Evolutionary conservation across 345 rosid genomes (phyloP), one percentile per base, ranked within the genome.

Genomic region (Citrus mangshanensis): DNA sequence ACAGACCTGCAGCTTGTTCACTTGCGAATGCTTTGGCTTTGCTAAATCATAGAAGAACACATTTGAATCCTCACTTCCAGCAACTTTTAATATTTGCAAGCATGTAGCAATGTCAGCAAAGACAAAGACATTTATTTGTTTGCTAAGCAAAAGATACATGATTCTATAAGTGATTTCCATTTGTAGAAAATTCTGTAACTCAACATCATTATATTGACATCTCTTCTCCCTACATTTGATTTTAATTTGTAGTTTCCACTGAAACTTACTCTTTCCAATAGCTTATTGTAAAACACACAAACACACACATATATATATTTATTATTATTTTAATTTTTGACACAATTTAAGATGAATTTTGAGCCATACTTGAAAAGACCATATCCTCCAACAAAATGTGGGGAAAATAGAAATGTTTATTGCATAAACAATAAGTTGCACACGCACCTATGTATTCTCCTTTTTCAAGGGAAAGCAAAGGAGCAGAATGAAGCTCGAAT

Each of bases 41-140:
- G 98, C 94, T 72, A 94, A 83, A 84, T 96, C 97, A 27, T 96
- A 96, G 86, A 96, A 93, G 87, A 93, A 91, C 40, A 96, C 97
- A 63, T 91, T 94, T 13, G 99, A 89, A 90, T 96, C 97, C 83
- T 96, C 98, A 42, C 97, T 91, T 77, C 99, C 97, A 19, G 94
- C 89, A 84, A 96, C 98, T 96, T 81, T n/a, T n/a, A n/a, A n/a
- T 73, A 84, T 63, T 70, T 54, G 76, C 69, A 54, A 46, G 46
- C 16, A 73, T 51, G 72, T 6, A 38, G 70, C 18, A 70, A 69
- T 35, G 69, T 68, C 74, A 86, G 77, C 49, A 81, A 62, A 38
- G 27, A 61, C 56, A 18, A 64, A 6, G 51, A 46, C 59, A 16
- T 22, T 1, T 28, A 51, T 32, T 22, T 62, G 62, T 37, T 24